These are phyloP conservation scores for Clarireedia hainanense DNA, from an alignment of 2,329 filamentous ascomycete species.

Conservation along the genomic window DNA sequence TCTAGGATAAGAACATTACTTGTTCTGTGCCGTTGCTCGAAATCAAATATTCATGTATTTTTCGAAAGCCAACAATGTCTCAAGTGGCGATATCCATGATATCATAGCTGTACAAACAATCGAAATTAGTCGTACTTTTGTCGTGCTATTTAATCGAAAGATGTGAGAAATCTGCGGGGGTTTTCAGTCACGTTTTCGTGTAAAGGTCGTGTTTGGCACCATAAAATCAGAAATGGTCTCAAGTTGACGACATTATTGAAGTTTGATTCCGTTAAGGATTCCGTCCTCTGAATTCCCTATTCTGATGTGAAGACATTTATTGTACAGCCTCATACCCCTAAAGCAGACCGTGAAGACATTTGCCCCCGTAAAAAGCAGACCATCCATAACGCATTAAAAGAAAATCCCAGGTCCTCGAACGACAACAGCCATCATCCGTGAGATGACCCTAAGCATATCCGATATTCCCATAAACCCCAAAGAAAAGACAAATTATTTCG, in stretches of 20 bases:
- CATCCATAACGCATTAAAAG: constrained; percentile 69
- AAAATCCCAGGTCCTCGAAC: constrained; percentile 25
- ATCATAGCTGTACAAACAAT: no score
- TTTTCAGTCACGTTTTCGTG: no score
- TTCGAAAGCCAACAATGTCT: neutral
- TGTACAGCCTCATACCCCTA: constrained; percentile 67
- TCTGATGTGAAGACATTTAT: constrained; percentile 39
- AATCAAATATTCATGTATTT: neutral
- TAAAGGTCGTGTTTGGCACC: no score
- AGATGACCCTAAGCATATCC: constrained; percentile 39
- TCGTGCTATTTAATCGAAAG: neutral
- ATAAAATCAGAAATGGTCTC: neutral
- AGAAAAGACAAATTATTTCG: constrained; percentile 70
- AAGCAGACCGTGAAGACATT: constrained; percentile 61
- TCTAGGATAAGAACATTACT: constrained; percentile 43
- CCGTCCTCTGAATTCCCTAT: constrained; percentile 29
- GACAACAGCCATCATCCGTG: constrained; percentile 23
- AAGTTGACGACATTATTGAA: neutral
- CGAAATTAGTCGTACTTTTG: no score
- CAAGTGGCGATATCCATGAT: no score
- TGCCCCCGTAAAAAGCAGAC: constrained; percentile 56
- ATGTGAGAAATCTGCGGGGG: no score
- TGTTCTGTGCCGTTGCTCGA: neutral
- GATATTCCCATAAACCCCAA: constrained; percentile 47
- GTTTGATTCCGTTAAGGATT: constrained; percentile 4